These are phyloP conservation scores for Aspergillus pseudonomiae DNA, from an alignment of 2,329 filamentous ascomycete species.

Conservation along the genomic window DNA sequence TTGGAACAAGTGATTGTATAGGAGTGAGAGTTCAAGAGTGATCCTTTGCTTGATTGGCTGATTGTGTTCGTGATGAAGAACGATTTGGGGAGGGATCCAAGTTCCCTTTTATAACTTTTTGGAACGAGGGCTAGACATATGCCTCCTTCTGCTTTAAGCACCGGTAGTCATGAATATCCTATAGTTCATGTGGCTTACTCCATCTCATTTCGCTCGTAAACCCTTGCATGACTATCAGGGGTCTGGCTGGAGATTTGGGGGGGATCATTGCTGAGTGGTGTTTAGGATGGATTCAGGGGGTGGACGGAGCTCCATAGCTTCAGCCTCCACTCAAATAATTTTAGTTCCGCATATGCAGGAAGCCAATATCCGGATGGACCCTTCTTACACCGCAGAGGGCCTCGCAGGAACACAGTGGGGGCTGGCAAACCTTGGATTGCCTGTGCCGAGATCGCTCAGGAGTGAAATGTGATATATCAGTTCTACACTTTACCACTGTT, in stretches of 20 bases:
- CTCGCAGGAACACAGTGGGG: not conserved
- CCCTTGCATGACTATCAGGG: not conserved
- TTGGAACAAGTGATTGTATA: conserved; percentile 1
- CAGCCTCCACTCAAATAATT: not conserved
- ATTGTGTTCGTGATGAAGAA: conserved; percentile 12
- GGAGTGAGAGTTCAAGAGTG: not conserved
- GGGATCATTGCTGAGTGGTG: not conserved
- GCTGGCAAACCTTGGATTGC: not conserved
- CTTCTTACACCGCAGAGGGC: not conserved
- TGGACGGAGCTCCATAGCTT: not conserved
- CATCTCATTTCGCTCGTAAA: not conserved
- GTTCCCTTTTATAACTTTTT: conserved; percentile 25
- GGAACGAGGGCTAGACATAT: too few relatives aligned
- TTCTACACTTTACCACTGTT: not conserved
- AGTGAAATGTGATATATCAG: conserved; percentile 2
- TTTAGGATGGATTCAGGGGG: not conserved
- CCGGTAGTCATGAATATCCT: not conserved
- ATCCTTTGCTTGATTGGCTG: conserved; percentile 6
- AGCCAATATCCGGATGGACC: not conserved
- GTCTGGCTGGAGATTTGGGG: not conserved
- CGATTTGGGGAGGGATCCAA: conserved; percentile 3
- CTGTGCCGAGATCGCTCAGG: not conserved
- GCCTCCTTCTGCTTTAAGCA: not conserved
- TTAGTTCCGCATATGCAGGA: not conserved
- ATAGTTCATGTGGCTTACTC: not conserved